Conservation (phyloP, 768 basidiomycete genomes). For the Amanita rubescens region DNA sequence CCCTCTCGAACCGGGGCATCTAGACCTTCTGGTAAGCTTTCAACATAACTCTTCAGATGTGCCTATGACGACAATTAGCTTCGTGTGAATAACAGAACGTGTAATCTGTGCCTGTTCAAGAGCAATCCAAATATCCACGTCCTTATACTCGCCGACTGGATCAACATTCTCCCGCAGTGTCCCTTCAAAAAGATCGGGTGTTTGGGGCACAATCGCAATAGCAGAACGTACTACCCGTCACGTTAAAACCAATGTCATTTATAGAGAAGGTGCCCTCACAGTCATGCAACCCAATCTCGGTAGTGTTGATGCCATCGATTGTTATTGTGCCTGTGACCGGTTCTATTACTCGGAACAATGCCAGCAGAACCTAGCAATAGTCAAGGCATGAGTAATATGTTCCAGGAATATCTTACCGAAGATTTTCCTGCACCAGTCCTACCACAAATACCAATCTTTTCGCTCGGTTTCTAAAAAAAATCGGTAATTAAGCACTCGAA, state of each 20-base stretch:
- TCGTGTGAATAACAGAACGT: neutral
- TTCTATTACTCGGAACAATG: conserved; percentile 74
- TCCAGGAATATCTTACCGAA: conserved; percentile 36
- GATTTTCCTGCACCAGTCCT: conserved; percentile 80
- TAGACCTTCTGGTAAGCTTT: conserved; percentile 55
- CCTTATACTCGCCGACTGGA: conserved; percentile 66
- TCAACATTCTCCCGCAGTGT: conserved; percentile 85
- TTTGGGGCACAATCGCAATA: conserved; percentile 85
- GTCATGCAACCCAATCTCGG: conserved; percentile 68
- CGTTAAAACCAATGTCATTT: neutral
- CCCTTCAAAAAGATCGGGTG: conserved; percentile 62
- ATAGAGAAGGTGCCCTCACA: conserved; percentile 29
- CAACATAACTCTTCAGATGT: conserved; percentile 62
- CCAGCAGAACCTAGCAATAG: conserved; percentile 45
- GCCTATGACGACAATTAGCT: conserved; percentile 30
- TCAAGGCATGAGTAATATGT: neutral
- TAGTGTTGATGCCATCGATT: conserved; percentile 74
- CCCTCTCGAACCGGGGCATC: conserved; percentile 74
- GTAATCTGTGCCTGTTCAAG: conserved; percentile 50
- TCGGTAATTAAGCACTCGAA: conserved; percentile 1
- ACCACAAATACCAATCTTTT: conserved; percentile 89
- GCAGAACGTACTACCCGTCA: conserved; percentile 52
- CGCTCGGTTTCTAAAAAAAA: conserved; percentile 49
- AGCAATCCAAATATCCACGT: conserved; percentile 84
- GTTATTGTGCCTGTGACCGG: conserved; percentile 56